Percentiles rank a stretch among this genome's conserved stretches.
These are phyloP conservation scores for Plasmodium fragile DNA, from an alignment of 169 alveolate species.

Conservation along the genomic window DNA sequence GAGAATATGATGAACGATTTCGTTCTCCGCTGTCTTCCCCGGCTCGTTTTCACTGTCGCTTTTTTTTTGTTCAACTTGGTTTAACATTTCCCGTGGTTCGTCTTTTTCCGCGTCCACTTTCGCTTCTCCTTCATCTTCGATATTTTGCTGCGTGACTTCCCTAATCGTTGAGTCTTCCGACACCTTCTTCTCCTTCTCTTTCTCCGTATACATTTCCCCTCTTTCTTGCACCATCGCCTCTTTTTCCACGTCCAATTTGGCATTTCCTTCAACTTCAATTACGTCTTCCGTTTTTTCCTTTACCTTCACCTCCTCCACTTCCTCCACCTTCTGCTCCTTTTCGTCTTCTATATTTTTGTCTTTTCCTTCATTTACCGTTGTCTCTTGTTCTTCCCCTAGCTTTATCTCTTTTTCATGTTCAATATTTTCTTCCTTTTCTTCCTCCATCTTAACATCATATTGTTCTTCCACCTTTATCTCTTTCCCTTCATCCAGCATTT, in stretches of 20 bases:
- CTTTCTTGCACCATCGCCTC: neutral
- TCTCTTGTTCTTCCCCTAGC: neutral
- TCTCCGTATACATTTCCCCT: neutral
- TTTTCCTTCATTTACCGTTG: neutral
- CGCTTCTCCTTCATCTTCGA: neutral
- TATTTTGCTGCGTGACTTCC: neutral
- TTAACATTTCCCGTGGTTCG: too few species aligned
- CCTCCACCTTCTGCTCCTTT: neutral
- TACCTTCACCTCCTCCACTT: neutral
- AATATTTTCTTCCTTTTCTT: neutral
- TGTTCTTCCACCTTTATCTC: neutral
- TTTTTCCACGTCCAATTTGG: neutral
- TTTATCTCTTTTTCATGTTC: neutral
- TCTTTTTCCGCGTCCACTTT: neutral
- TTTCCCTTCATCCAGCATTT: neutral
- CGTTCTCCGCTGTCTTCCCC: neutral
- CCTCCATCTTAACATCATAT: neutral
- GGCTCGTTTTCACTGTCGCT: neutral
- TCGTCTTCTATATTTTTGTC: neutral
- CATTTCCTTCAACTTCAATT: neutral
- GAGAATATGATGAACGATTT: slow-evolving; percentile 25
- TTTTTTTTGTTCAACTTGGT: neutral
- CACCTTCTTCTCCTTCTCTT: neutral
- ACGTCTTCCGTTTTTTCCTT: neutral
- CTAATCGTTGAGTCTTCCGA: neutral